These are phyloP conservation scores for Phytophthora vignae DNA, from an alignment of 352 stramenopile genomes.

Conservation along the genomic window DNA sequence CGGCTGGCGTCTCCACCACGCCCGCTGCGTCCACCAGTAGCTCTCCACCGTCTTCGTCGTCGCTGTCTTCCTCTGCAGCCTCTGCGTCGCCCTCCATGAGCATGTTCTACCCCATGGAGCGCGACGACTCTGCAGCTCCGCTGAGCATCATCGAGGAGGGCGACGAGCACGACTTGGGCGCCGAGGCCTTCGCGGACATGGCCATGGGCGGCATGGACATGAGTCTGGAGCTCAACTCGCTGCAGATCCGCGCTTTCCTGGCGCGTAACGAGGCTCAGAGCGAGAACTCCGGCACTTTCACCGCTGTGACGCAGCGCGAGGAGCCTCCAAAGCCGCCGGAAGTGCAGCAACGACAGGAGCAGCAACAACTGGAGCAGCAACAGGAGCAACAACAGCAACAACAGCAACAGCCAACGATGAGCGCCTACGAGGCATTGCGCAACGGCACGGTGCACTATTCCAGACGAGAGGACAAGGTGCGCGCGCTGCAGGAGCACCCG, in stretches of 20 bases:
- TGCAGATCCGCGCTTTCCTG: conserved; percentile 67
- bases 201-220: conserved; percentile 67
- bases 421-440: conserved; percentile 40
- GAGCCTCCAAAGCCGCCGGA: conserved; percentile 2
- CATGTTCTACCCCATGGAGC: conserved; percentile 35
- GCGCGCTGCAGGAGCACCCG: conserved; percentile 61
- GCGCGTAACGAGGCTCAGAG: conserved; percentile 37
- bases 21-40: not conserved
- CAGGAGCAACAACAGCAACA: too few relatives aligned
- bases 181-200: conserved; percentile 70
- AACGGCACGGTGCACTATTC: conserved; percentile 53
- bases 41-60: not conserved
- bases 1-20: not conserved
- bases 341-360: too few relatives aligned
- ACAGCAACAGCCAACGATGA: conserved; percentile 12
- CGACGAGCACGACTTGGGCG: conserved; percentile 55
- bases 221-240: conserved; percentile 62
- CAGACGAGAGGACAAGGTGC: conserved; percentile 72
- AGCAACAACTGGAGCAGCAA: too few relatives aligned
- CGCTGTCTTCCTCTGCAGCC: too few relatives aligned
- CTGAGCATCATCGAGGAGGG: conserved; percentile 38
- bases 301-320: not conserved
- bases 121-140: conserved; percentile 26
- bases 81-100: conserved; percentile 6
- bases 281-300: not conserved